Evolutionary conservation across 257 asterid genomes (phyloP).

Genomic region (Gentiana straminea): DNA sequence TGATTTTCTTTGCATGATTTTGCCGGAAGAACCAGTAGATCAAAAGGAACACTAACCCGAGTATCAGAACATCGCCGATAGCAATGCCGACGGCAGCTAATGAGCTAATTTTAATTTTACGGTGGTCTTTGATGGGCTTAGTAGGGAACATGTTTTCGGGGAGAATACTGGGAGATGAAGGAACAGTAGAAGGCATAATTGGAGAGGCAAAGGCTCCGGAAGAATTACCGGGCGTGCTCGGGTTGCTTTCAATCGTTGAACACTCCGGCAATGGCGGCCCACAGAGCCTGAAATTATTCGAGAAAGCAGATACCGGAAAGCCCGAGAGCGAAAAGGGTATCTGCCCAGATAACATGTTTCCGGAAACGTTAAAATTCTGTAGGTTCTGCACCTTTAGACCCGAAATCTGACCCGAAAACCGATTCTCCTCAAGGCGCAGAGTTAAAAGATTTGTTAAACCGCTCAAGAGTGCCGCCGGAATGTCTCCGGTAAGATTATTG

Average conservation of each 20-base stretch:
- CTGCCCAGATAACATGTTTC: constrained; percentile 36
- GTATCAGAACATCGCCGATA: constrained; percentile 50
- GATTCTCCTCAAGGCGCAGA: constrained; percentile 50
- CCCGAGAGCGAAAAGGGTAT: constrained; percentile 50
- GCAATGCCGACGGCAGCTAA: constrained; percentile 52
- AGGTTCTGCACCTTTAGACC: constrained; percentile 31
- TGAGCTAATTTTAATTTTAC: constrained; percentile 28
- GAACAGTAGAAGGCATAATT: constrained; percentile 15
- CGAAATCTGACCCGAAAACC: constrained; percentile 44
- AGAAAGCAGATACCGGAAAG: constrained; percentile 46
- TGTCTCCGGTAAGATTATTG: constrained; percentile 49
- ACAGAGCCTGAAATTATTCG: constrained; percentile 33
- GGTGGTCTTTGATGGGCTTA: constrained; percentile 16
- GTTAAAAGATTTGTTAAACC: constrained; percentile 48
- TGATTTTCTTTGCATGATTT: constrained; percentile 15
- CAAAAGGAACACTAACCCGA: constrained; percentile 37
- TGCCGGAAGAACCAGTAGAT: constrained; percentile 63
- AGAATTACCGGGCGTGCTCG: constrained; percentile 30
- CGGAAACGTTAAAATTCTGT: constrained; percentile 73
- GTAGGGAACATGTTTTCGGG: constrained; percentile 29
- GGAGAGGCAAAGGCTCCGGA: constrained; percentile 48
- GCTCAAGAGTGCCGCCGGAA: constrained; percentile 30
- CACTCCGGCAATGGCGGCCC: constrained; percentile 63
- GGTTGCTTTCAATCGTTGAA: constrained; percentile 17
- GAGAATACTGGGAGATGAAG: constrained; percentile 48